Conservation (phyloP, 495 filamentous ascomycete genomes). For the Neurospora cerealis region DNA sequence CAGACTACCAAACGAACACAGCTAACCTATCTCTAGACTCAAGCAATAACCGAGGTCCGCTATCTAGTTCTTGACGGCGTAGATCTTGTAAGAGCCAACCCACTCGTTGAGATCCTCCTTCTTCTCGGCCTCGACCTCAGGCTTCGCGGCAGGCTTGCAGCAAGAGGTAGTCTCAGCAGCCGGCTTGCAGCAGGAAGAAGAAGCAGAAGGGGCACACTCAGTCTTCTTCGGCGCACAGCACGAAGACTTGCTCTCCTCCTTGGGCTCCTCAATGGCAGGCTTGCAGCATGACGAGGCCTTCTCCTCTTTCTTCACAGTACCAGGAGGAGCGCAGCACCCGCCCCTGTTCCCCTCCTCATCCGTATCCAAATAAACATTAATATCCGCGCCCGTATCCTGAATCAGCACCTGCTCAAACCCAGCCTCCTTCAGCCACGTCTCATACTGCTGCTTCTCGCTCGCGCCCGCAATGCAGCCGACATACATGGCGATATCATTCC, state of each 20-base stretch:
- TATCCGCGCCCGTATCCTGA: slow-evolving; percentile 40
- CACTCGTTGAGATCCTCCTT: slow-evolving; percentile 39
- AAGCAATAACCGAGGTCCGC: background rate
- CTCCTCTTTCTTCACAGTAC: background rate
- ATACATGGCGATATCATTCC: slow-evolving; percentile 40
- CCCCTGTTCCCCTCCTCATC: slow-evolving; percentile 11
- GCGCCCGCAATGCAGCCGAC: slow-evolving; percentile 54
- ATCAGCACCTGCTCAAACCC: slow-evolving; percentile 33
- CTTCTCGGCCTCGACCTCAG: background rate
- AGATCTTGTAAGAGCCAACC: slow-evolving; percentile 38
- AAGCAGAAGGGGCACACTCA: background rate
- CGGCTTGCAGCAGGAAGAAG: background rate
- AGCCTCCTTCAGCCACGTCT: slow-evolving; percentile 40
- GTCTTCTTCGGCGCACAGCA: background rate
- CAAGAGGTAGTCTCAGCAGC: background rate
- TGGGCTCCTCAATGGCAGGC: background rate
- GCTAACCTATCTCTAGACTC: background rate
- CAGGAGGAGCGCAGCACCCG: slow-evolving; percentile 3
- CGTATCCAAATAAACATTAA: slow-evolving; percentile 47
- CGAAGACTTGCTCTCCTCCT: background rate
- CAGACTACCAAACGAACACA: background rate
- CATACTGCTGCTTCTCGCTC: slow-evolving; percentile 43
- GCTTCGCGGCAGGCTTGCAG: background rate
- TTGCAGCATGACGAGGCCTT: slow-evolving; percentile 3
- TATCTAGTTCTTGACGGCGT: slow-evolving; percentile 26